These are phyloP conservation scores for Helichrysum umbraculigerum DNA, from an alignment of 129 eudicot genomes.

Conservation along the genomic window DNA sequence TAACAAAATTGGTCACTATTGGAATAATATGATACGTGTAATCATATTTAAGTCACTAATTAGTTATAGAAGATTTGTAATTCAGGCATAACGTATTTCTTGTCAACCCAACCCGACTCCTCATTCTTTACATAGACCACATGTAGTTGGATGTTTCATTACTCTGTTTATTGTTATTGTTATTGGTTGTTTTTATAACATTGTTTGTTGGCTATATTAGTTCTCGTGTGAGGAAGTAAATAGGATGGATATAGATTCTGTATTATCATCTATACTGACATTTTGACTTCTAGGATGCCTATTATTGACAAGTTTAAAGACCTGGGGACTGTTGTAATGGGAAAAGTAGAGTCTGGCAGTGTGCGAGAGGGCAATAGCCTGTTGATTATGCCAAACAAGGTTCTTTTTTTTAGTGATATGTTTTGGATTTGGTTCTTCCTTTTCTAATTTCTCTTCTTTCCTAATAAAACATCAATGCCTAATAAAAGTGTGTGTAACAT, in stretches of 20 bases:
- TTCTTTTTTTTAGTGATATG: constrained; percentile 4
- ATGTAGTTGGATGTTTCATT: not conserved
- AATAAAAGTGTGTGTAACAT: not conserved
- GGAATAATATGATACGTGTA: not conserved
- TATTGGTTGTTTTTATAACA: not conserved
- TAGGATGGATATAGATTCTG: not conserved
- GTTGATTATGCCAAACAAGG: constrained; percentile 80
- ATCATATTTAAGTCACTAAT: not conserved
- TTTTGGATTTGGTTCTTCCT: not conserved
- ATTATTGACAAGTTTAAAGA: constrained; percentile 89
- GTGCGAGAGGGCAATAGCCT: constrained; percentile 70
- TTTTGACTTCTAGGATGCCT: constrained; percentile 57
- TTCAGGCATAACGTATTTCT: not conserved
- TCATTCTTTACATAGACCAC: not conserved
- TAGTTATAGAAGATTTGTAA: not conserved
- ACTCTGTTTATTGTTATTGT: not conserved
- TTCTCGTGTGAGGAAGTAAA: not conserved
- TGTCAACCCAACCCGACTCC: not conserved
- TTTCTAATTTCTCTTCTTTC: not conserved
- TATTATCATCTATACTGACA: not conserved
- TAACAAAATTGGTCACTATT: not conserved
- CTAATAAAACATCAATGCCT: not conserved
- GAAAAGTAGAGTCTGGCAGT: constrained; percentile 88
- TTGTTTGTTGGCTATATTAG: not conserved
- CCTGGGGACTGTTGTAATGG: constrained; percentile 97